Conservation (phyloP, 345 rosid species). For the Noccaea caerulescens region DNA sequence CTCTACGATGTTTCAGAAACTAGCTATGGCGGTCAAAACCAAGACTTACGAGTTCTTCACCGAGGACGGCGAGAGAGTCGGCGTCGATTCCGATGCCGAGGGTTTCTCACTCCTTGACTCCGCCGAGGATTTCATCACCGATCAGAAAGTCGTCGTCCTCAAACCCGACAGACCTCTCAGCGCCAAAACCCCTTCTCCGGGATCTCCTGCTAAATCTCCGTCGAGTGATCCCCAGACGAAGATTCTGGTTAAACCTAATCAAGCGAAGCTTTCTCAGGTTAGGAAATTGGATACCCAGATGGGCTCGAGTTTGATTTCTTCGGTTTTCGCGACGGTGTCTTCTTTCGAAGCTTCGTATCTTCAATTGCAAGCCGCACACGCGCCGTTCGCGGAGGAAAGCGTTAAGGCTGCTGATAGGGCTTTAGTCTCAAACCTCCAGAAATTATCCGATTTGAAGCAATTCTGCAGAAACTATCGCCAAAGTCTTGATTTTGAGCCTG, state of each 20-base stretch:
- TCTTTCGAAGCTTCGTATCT: constrained; percentile 89
- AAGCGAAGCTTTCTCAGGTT: constrained; percentile 39
- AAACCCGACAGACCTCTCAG: constrained; percentile 66
- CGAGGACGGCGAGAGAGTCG: constrained; percentile 54
- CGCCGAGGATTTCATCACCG: constrained; percentile 85
- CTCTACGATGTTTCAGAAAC: constrained; percentile 90
- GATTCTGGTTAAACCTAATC: constrained; percentile 32
- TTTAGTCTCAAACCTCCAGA: constrained; percentile 68
- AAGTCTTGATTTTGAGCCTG: constrained; percentile 53
- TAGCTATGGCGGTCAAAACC: constrained; percentile 90
- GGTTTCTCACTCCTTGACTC: constrained; percentile 79
- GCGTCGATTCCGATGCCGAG: constrained; percentile 42
- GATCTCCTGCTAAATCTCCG: constrained; percentile 34
- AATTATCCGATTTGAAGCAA: constrained; percentile 69
- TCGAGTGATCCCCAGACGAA: constrained; percentile 19
- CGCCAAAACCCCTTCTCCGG: constrained; percentile 29
- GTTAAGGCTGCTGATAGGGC: constrained; percentile 76
- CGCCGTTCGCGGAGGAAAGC: constrained; percentile 68
- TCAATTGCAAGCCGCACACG: constrained; percentile 82
- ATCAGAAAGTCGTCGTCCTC: constrained; percentile 89
- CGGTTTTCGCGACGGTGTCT: constrained; percentile 71
- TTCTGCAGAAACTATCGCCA: constrained; percentile 54
- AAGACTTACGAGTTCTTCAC: constrained; percentile 90
- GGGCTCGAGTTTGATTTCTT: constrained; percentile 62
- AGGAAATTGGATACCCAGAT: constrained; percentile 52